Evolutionary conservation across 129 eudicot genomes (phyloP).

Genomic region (Artemisia annua): DNA sequence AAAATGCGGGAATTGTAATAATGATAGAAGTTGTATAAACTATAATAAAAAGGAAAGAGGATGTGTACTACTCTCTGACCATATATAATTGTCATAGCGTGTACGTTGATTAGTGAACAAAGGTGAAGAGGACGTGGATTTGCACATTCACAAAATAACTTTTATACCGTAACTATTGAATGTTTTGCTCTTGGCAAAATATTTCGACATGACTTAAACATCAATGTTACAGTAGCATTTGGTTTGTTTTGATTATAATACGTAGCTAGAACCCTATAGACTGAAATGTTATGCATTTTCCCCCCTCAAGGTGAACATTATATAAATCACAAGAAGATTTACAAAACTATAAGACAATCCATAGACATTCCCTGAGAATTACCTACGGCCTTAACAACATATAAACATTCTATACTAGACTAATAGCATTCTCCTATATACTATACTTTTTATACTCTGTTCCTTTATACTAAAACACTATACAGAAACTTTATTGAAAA

Average conservation of each 20-base stretch:
- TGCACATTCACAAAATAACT: neutral
- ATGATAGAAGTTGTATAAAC: constrained; percentile 2
- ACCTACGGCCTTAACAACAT: too few relatives aligned
- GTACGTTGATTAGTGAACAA: constrained; percentile 24
- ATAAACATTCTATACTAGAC: too few relatives aligned
- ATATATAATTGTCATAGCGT: constrained; percentile 27
- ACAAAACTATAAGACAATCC: too few relatives aligned
- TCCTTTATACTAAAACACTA: too few relatives aligned
- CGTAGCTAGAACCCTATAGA: neutral
- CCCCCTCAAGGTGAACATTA: too few relatives aligned
- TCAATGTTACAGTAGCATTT: neutral
- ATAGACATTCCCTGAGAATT: too few relatives aligned
- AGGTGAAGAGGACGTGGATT: constrained; percentile 29
- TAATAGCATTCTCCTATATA: too few relatives aligned
- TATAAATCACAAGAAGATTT: too few relatives aligned
- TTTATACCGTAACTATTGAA: neutral
- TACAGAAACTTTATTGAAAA: too few relatives aligned
- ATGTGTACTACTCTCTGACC: constrained; percentile 16
- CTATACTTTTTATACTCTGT: too few relatives aligned
- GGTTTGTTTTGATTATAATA: neutral
- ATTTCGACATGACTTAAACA: neutral
- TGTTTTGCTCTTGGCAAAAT: neutral
- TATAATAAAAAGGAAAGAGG: constrained; percentile 21
- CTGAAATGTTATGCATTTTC: neutral
- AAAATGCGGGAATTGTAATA: constrained; percentile 1